phyloP scores from a whole-genome alignment of 2,329 filamentous ascomycete species.

The Didymosphaeria variabile region DNA sequence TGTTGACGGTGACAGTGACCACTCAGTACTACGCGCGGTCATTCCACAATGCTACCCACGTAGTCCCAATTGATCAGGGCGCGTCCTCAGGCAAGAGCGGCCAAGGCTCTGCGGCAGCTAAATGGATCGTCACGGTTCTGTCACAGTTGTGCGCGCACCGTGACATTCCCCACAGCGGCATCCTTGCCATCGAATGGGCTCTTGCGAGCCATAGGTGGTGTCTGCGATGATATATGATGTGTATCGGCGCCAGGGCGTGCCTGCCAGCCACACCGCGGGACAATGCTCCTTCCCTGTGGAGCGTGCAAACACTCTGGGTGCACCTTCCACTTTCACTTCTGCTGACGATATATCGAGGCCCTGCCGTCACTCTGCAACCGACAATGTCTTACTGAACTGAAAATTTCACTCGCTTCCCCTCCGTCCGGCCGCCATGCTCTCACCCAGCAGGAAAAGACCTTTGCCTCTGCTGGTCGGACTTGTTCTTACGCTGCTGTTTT shows the following conservation, averaged over 20 bases:
- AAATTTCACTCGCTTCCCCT: constrained; percentile 8
- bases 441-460: constrained; percentile 42
- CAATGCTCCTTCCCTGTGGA: constrained; percentile 6
- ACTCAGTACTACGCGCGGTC: neutral
- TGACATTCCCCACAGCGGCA: neutral
- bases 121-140: neutral
- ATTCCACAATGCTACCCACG: neutral
- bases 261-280: neutral
- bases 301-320: neutral
- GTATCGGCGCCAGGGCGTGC: neutral
- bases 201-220: neutral
- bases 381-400: constrained; percentile 31
- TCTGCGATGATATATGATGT: neutral
- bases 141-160: neutral
- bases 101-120: neutral
- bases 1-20: neutral
- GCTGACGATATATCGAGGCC: neutral
- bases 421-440: constrained; percentile 38
- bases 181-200: neutral
- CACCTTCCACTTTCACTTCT: neutral
- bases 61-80: neutral
- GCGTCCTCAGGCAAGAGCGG: neutral
- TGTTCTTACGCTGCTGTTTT: constrained; percentile 35
- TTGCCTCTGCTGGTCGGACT: constrained; percentile 40
- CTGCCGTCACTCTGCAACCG: constrained; percentile 15